These are phyloP conservation scores for Monosporozyma solicola DNA, from an alignment of 805 yeast genomes.

Conservation along the genomic window DNA sequence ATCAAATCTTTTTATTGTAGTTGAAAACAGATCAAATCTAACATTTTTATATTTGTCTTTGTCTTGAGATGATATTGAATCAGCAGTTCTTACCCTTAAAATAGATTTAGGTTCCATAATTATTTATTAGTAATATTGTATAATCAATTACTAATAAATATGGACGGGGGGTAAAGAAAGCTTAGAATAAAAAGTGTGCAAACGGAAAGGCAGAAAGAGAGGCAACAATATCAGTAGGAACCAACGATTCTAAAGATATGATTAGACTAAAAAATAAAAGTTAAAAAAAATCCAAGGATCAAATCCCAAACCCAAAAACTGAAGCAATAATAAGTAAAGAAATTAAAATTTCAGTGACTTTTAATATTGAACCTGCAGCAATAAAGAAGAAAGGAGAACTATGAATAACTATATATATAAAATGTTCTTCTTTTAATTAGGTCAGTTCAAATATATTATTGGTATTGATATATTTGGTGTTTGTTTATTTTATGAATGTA, in stretches of 20 bases:
- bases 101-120: neutral
- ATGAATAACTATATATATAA: no score
- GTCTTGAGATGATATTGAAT: neutral
- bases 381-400: neutral
- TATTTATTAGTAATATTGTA: neutral
- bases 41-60: slow-evolving; percentile 38
- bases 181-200: neutral
- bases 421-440: neutral
- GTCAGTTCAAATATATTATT: no score
- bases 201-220: neutral
- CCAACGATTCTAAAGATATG: neutral
- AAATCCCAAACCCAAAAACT: neutral
- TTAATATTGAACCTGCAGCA: neutral
- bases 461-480: no score
- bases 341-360: neutral
- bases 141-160: neutral
- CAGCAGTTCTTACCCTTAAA: neutral
- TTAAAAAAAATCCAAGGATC: no score
- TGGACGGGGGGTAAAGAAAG: neutral
- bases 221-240: neutral
- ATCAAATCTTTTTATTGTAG: slow-evolving; percentile 56
- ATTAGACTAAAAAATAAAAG: neutral
- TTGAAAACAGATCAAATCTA: slow-evolving; percentile 52
- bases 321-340: neutral
- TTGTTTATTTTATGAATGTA: neutral